These are phyloP conservation scores for Cutaneotrichosporon cavernicola DNA, from an alignment of 1,284 basidiomycete species.

Conservation along the genomic window DNA sequence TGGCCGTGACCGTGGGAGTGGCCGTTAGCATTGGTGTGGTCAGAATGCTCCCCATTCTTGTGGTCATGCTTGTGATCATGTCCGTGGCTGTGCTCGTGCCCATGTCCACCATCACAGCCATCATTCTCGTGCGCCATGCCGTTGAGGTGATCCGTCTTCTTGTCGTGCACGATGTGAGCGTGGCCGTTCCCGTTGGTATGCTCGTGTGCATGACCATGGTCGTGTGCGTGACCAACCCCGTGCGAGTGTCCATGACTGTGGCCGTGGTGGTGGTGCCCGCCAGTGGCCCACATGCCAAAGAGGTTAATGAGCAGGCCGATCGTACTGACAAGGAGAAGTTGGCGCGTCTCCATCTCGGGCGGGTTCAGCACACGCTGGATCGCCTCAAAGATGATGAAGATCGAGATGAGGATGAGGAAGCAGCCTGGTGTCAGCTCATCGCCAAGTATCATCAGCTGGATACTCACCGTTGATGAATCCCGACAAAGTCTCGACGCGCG, in stretches of 20 bases:
- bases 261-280: constrained; percentile 82
- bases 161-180: constrained; percentile 39
- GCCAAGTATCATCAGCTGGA: not conserved
- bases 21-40: constrained; percentile 20
- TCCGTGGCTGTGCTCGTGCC: constrained; percentile 26
- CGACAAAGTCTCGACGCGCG: constrained; percentile 96
- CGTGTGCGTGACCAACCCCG: constrained; percentile 24
- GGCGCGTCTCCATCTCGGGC: constrained; percentile 96
- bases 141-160: constrained; percentile 45
- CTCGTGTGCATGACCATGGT: constrained; percentile 13
- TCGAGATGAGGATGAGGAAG: constrained; percentile 91
- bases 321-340: constrained; percentile 83
- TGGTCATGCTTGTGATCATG: constrained; percentile 63
- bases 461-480: constrained; percentile 90
- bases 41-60: constrained; percentile 26
- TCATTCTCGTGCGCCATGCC: constrained; percentile 27
- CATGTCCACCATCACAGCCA: constrained; percentile 1
- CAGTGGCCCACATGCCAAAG: constrained; percentile 99
- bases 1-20: constrained; percentile 40
- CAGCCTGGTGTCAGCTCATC: constrained; percentile 50
- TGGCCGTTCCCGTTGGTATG: constrained; percentile 1
- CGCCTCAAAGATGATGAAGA: constrained; percentile 98
- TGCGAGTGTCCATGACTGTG: constrained; percentile 42
- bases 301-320: constrained; percentile 90
- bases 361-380: constrained; percentile 92